These are phyloP conservation scores for Neurospora sp. DNA, from an alignment of 495 filamentous ascomycete species.

Conservation along the genomic window DNA sequence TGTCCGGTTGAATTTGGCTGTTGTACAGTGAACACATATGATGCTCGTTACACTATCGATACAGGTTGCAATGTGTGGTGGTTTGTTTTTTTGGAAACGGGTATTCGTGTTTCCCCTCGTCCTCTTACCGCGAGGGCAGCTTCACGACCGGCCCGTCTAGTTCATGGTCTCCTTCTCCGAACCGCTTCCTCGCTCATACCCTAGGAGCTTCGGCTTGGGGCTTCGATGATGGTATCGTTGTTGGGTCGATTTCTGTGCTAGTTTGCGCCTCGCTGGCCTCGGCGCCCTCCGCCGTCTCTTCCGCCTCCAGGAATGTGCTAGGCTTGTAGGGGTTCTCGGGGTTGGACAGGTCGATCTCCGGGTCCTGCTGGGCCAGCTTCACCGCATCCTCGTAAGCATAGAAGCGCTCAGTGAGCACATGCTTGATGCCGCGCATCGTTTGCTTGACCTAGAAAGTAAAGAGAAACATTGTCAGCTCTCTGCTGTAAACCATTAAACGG, in stretches of 20 bases:
- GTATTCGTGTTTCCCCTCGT: neutral
- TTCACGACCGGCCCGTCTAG: neutral
- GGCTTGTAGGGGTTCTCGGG: constrained; percentile 40
- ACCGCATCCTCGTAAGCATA: constrained; percentile 84
- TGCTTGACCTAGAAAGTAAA: constrained; percentile 43
- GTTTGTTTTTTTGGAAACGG: neutral
- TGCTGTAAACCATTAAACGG: neutral
- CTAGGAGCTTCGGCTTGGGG: constrained; percentile 9
- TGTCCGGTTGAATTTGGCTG: neutral
- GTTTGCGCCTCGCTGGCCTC: constrained; percentile 1
- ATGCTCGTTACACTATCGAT: neutral
- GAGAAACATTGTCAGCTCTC: neutral
- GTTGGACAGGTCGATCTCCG: constrained; percentile 49
- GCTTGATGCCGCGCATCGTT: constrained; percentile 73
- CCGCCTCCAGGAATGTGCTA: constrained; percentile 26
- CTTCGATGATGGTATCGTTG: constrained; percentile 12
- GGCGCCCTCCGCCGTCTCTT: constrained; percentile 1
- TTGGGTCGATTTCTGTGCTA: constrained; percentile 3
- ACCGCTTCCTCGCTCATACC: constrained; percentile 7
- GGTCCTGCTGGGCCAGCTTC: constrained; percentile 56
- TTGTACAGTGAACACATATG: neutral
- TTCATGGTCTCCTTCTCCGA: neutral
- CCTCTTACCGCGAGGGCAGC: neutral
- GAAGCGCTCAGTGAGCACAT: constrained; percentile 75
- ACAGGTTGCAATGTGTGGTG: neutral